Conservation (phyloP, 306 rosid genomes). For the Rosa chinensis region DNA sequence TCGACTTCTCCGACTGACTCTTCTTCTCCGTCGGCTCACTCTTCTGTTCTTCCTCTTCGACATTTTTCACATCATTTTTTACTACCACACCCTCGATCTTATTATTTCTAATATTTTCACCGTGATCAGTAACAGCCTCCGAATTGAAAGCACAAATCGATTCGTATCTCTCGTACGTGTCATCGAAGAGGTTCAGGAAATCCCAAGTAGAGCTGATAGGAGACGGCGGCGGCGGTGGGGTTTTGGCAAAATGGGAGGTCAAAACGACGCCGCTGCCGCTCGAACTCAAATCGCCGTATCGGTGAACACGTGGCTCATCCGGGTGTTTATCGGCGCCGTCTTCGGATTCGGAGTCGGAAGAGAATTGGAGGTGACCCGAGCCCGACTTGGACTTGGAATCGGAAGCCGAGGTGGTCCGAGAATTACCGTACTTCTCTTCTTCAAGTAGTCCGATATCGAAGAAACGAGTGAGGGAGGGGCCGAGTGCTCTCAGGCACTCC, state of each 20-base stretch:
- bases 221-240: slow-evolving; percentile 63
- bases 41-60: slow-evolving; percentile 14
- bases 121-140: slow-evolving; percentile 16
- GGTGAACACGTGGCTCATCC: slow-evolving; percentile 22
- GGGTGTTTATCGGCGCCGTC: slow-evolving; percentile 29
- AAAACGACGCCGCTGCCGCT: not conserved
- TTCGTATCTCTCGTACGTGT: slow-evolving; percentile 62
- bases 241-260: not conserved
- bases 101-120: slow-evolving; percentile 6
- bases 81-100: not conserved
- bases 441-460: slow-evolving; percentile 22
- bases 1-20: slow-evolving; percentile 7
- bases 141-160: slow-evolving; percentile 29
- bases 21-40: slow-evolving; percentile 22
- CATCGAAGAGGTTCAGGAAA: slow-evolving; percentile 72
- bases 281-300: not conserved
- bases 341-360: slow-evolving; percentile 33
- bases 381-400: slow-evolving; percentile 21
- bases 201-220: slow-evolving; percentile 71
- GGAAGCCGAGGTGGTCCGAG: slow-evolving; percentile 9
- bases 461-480: slow-evolving; percentile 57
- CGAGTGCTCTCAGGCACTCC: slow-evolving; percentile 57
- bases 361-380: slow-evolving; percentile 39
- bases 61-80: not conserved
- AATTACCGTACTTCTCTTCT: not conserved